Percentiles rank a stretch among this genome's conserved stretches.
Evolutionary conservation across 2,329 filamentous ascomycete species (phyloP).

Genomic region (Fusarium continuum): DNA sequence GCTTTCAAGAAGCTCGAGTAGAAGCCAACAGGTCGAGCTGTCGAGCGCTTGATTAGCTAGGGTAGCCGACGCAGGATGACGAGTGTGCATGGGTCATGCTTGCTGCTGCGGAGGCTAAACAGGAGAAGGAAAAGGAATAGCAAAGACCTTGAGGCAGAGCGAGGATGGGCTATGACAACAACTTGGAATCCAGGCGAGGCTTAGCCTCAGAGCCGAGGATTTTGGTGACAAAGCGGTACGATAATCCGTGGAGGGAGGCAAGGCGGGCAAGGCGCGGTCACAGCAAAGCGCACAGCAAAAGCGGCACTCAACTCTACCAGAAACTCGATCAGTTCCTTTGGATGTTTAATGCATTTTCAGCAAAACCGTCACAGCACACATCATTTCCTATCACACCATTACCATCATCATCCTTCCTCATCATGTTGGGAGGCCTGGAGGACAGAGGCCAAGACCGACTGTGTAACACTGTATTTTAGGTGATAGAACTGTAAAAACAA

Average conservation of each 20-base stretch:
- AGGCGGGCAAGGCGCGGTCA: conserved; percentile 19
- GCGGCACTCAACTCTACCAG: conserved; percentile 45
- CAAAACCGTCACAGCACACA: conserved; percentile 13
- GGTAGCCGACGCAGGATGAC: not conserved
- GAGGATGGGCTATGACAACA: conserved; percentile 35
- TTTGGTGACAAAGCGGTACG: conserved; percentile 5
- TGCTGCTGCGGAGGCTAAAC: not conserved
- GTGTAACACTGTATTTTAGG: conserved; percentile 43
- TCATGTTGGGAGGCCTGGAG: conserved; percentile 27
- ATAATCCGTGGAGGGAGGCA: conserved; percentile 1
- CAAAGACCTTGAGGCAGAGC: conserved; percentile 33
- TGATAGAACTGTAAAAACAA: conserved; percentile 41
- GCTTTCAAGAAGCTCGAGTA: conserved; percentile 49
- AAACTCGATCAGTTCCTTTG: conserved; percentile 37
- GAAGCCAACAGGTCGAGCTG: conserved; percentile 13
- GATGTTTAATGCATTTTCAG: conserved; percentile 40
- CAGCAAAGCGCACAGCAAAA: conserved; percentile 31
- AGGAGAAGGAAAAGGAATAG: conserved; percentile 35
- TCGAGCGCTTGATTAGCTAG: conserved; percentile 1
- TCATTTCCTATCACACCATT: not conserved
- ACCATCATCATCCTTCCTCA: conserved; percentile 15
- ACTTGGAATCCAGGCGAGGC: conserved; percentile 5
- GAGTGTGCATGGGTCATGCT: not conserved
- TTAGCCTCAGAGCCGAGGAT: not conserved
- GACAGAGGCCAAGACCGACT: conserved; percentile 24